A percentile compares a stretch with the other conserved stretches of the same genome.
Conservation (phyloP, 305 asterid species). For the Rubia tinctorum region DNA sequence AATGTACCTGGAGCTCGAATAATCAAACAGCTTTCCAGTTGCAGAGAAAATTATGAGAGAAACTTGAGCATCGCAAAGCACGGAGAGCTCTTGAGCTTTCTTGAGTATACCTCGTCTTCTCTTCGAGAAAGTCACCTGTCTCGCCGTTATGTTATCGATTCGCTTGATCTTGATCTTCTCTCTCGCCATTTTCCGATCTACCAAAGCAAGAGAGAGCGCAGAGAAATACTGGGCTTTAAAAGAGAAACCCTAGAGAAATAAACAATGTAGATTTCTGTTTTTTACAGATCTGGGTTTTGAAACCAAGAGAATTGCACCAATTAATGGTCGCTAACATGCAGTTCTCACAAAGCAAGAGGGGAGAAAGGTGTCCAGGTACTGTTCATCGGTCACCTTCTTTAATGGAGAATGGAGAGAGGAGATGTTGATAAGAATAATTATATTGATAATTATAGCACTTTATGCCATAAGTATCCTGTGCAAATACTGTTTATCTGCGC, state of each 20-base stretch:
- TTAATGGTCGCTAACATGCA: slow-evolving; percentile 28
- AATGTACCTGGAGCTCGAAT: slow-evolving; percentile 28
- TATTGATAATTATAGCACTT: not conserved
- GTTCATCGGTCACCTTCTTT: slow-evolving; percentile 20
- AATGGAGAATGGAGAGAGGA: not conserved
- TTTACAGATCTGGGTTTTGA: slow-evolving; percentile 24
- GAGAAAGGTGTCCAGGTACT: slow-evolving; percentile 5
- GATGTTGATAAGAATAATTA: not conserved
- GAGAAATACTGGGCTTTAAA: not conserved
- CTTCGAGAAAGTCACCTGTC: slow-evolving; percentile 45
- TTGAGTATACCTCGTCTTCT: slow-evolving; percentile 39
- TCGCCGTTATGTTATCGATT: slow-evolving; percentile 34
- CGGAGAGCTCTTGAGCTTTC: slow-evolving; percentile 38
- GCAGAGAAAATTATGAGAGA: slow-evolving; percentile 38
- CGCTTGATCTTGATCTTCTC: slow-evolving; percentile 41
- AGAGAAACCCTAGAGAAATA: slow-evolving; percentile 23
- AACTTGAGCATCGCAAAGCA: slow-evolving; percentile 36
- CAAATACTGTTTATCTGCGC: not conserved
- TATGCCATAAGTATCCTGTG: not conserved
- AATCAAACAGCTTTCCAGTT: slow-evolving; percentile 33
- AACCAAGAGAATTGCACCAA: slow-evolving; percentile 25
- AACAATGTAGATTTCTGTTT: slow-evolving; percentile 17
- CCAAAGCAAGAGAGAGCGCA: not conserved
- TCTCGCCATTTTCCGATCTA: slow-evolving; percentile 26
- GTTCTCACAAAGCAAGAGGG: slow-evolving; percentile 1